Evolutionary conservation across 805 yeast species (phyloP).

Genomic region (Yarrowia sp.): DNA sequence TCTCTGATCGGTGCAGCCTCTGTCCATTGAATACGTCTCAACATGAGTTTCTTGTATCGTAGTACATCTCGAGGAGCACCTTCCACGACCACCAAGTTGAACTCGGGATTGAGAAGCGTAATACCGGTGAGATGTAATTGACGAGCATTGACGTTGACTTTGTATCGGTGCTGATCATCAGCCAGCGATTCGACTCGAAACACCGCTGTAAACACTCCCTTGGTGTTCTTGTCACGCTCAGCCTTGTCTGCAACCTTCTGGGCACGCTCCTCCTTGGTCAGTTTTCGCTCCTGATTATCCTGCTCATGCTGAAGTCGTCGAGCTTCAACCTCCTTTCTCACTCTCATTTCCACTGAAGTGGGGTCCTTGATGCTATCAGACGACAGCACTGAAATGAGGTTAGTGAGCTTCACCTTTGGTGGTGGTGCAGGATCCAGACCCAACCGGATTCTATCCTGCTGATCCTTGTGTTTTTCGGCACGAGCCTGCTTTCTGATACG

Average conservation of each 20-base stretch:
- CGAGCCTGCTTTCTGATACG: constrained; percentile 75
- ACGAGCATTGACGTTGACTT: constrained; percentile 80
- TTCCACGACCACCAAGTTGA: constrained; percentile 71
- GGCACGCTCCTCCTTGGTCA: constrained; percentile 63
- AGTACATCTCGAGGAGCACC: constrained; percentile 70
- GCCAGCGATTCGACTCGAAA: constrained; percentile 62
- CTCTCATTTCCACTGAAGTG: constrained; percentile 78
- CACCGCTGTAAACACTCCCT: constrained; percentile 65
- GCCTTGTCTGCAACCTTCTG: constrained; percentile 58
- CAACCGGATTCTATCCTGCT: constrained; percentile 75
- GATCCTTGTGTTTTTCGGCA: constrained; percentile 65
- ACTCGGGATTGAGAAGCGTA: constrained; percentile 47
- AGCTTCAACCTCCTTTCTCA: constrained; percentile 69
- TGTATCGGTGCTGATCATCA: constrained; percentile 72
- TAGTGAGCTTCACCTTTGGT: constrained; percentile 84
- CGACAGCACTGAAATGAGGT: constrained; percentile 85
- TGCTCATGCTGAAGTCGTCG: constrained; percentile 65
- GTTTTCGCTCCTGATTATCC: constrained; percentile 66
- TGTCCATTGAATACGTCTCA: constrained; percentile 73
- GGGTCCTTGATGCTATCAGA: constrained; percentile 89
- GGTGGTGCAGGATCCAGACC: constrained; percentile 89
- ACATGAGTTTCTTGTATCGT: constrained; percentile 68
- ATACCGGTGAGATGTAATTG: constrained; percentile 73
- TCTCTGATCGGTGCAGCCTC: constrained; percentile 54
- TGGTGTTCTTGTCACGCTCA: constrained; percentile 53